Base-by-base conservation (phyloP, 1,139 yeast species). In the Zygosaccharomyces pseudobailii region DNA sequence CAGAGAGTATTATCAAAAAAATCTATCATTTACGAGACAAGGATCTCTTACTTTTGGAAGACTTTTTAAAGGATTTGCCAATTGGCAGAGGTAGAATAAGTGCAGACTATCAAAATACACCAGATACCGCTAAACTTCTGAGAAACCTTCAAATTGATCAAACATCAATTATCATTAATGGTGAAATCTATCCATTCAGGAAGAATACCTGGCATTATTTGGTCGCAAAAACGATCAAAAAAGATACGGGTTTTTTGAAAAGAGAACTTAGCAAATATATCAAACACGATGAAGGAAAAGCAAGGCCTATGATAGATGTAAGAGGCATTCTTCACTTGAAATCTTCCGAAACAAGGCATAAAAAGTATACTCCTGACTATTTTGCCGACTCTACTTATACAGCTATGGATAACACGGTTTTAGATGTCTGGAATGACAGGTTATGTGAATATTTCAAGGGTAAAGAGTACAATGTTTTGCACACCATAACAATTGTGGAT, bases 101-200 rank as follows among this genome's bases (percentile, higher is more conserved):
- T 4, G 32, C 50, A 17, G 58, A 57, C 3, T 42, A 44, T 28
- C 45, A 43, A 3, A 30, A 52, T 5, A 30, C 60, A 3, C 62
- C 67, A 6, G 43, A 56, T 22, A 52, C 57, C 9, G 25, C 45
- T 1, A 59, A 58, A n/a, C 68, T 78, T 56, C 55, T 70, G n/a
- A 45, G 60, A 4, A 62, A 66, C 1, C 70, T 80, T 46, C 78
- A 79, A 2, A 66, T 84, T 31, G 48, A 57, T 0, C 61, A 66
- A 1, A 82, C 90, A 0, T 68, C 79, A 0, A 70, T 87, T 4
- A 74, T 88, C 45, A 78, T 81, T 36, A 87, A 92, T 65, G 97
- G 97, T 37, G 79, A 83, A 2, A 74, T 87, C 23, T 67, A 71
- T 52, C 75, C 66, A 4, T 68, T 66, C 48, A 61, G 54, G 45